Percentiles rank a stretch among this genome's conserved stretches.
These are phyloP conservation scores for Penicillium concentricum DNA, from an alignment of 2,329 filamentous ascomycete genomes.

Conservation along the genomic window DNA sequence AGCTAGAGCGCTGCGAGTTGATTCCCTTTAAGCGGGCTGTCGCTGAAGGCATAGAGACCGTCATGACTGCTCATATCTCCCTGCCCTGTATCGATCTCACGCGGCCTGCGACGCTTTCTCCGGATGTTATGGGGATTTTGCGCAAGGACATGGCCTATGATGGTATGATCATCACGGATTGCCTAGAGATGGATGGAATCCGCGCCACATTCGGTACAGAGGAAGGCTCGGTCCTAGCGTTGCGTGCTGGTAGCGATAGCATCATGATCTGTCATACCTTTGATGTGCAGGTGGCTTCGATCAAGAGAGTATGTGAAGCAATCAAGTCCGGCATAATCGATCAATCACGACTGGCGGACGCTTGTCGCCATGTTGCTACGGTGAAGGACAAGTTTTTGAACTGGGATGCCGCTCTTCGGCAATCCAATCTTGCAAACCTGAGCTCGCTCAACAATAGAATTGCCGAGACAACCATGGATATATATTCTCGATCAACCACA, in stretches of 20 bases:
- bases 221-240: constrained; percentile 40
- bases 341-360: constrained; percentile 32
- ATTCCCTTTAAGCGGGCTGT: constrained; percentile 46
- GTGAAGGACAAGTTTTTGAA: constrained; percentile 40
- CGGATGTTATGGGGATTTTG: constrained; percentile 38
- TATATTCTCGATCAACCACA: constrained; percentile 43
- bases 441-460: constrained; percentile 27
- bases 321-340: constrained; percentile 37
- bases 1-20: constrained; percentile 43
- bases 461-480: constrained; percentile 30
- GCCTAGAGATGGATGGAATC: constrained; percentile 48
- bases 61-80: constrained; percentile 49
- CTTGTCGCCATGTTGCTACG: constrained; percentile 33
- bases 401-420: constrained; percentile 31
- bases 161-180: constrained; percentile 47
- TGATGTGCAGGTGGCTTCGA: constrained; percentile 41
- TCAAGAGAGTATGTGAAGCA: constrained; percentile 40
- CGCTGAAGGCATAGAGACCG: constrained; percentile 42
- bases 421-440: constrained; percentile 19
- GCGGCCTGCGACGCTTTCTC: constrained; percentile 44
- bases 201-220: constrained; percentile 43
- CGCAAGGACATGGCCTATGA: constrained; percentile 46
- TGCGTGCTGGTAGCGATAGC: constrained; percentile 47
- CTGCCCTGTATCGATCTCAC: constrained; percentile 37
- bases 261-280: constrained; percentile 49